Percentiles rank a stretch among this genome's conserved stretches.
phyloP scores from a whole-genome alignment of 139 green algal species.

The Auxenochlorella pyrenoidosa region DNA sequence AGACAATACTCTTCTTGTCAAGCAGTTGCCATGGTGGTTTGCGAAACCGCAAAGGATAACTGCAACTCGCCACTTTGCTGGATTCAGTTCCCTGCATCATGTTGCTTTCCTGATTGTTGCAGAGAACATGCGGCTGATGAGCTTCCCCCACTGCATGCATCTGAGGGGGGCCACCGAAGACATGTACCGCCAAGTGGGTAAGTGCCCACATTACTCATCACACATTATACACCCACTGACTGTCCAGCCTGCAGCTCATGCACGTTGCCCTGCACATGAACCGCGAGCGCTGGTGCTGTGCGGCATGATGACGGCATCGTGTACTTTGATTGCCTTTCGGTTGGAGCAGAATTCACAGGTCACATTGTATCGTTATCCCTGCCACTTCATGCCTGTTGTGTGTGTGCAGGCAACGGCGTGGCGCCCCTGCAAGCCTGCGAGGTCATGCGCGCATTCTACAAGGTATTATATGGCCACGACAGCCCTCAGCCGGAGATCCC shows the following conservation, averaged over 20 bases:
- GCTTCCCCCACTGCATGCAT: background rate
- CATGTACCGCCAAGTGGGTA: slow-evolving; percentile 15
- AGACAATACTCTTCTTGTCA: no score
- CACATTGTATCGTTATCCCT: background rate
- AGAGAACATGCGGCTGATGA: slow-evolving; percentile 25
- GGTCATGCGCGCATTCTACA: background rate
- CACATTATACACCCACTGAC: no score
- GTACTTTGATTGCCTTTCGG: no score
- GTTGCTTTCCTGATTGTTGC: background rate
- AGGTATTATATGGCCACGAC: background rate
- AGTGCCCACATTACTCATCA: background rate
- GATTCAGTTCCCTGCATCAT: no score
- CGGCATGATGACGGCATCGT: no score
- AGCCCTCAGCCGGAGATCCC: background rate
- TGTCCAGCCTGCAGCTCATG: no score
- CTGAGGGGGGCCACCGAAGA: background rate
- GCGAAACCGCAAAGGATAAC: no score
- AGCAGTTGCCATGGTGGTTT: no score
- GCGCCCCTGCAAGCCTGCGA: background rate
- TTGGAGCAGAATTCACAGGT: no score
- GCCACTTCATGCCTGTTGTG: background rate
- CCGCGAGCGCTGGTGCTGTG: background rate
- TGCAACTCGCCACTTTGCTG: no score
- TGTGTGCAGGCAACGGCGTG: slow-evolving; percentile 19
- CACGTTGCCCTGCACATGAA: no score